Conservation (phyloP, 257 asterid genomes). For the Lavandula angustifolia region DNA sequence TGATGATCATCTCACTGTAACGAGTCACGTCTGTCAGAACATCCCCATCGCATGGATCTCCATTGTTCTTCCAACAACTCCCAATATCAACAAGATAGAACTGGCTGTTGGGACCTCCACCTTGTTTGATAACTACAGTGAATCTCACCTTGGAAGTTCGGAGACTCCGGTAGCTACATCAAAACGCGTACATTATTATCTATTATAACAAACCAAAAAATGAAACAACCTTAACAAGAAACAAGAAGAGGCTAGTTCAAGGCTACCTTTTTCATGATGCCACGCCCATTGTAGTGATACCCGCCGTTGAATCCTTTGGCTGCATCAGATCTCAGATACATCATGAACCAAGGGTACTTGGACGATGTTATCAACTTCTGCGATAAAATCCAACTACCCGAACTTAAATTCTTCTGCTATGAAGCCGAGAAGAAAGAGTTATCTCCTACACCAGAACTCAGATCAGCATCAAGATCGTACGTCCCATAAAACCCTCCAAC, state of each 20-base stretch:
- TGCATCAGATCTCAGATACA: slow-evolving; percentile 80
- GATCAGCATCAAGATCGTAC: slow-evolving; percentile 68
- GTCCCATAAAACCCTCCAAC: slow-evolving; percentile 83
- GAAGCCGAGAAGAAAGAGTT: slow-evolving; percentile 60
- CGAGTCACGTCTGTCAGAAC: slow-evolving; percentile 78
- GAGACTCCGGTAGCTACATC: slow-evolving; percentile 68
- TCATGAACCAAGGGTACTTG: slow-evolving; percentile 88
- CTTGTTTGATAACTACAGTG: slow-evolving; percentile 65
- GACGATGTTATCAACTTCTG: slow-evolving; percentile 66
- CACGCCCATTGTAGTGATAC: slow-evolving; percentile 76
- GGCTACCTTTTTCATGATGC: slow-evolving; percentile 66
- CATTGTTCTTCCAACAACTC: slow-evolving; percentile 85
- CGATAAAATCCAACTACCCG: slow-evolving; percentile 67
- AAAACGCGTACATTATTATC: neutral
- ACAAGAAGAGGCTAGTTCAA: slow-evolving; percentile 6
- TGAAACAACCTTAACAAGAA: neutral
- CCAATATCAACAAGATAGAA: slow-evolving; percentile 81
- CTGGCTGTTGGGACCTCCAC: slow-evolving; percentile 82
- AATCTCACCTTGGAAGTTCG: slow-evolving; percentile 77
- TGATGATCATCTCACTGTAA: slow-evolving; percentile 86
- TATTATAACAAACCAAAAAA: neutral
- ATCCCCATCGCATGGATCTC: slow-evolving; percentile 74
- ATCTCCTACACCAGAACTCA: slow-evolving; percentile 42
- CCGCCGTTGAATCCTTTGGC: slow-evolving; percentile 77
- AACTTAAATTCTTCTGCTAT: slow-evolving; percentile 65